Evolutionary conservation across 352 stramenopile species (phyloP), one percentile per base, ranked within the genome.

Genomic region (Chloridella minuta): DNA sequence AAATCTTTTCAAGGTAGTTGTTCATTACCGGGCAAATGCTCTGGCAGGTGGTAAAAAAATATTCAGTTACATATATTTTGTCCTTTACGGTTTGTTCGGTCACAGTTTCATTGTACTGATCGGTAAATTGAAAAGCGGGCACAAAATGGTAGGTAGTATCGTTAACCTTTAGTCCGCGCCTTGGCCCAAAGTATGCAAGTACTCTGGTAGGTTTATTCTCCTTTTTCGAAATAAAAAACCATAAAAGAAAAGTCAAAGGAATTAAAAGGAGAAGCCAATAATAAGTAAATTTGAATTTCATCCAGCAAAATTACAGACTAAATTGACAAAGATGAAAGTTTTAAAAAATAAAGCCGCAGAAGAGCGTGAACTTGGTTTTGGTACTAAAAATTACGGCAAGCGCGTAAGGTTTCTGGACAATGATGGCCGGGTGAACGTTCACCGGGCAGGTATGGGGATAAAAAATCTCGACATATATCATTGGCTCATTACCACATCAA

Each of bases 281-380:
- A 66, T 66, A 66, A 66, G 10, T 66, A 66, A 66, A 66, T 66
- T 66, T 66, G n/a, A n/a, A 66, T n/a, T 66, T 66, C 40, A 66
- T 66, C 10, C 10, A 18, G 40, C 40, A 66, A 66, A 66, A 66
- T 66, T 66, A 66, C 40, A n/a, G 10, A n/a, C n/a, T 18, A 66
- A 66, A 18, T 66, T 66, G n/a, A 66, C n/a, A 18, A n/a, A n/a
- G n/a, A 66, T 66, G 40, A n/a, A 18, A n/a, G n/a, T 18, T 18
- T 18, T 66, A 66, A 66, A 66, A 66, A 66, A 18, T 66, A 66
- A 66, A 66, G 10, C 10, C 10, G 10, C 40, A 10, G 40, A 66
- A 18, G 40, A 66, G n/a, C 40, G 40, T n/a, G 40, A 66, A 66
- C 40, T 66, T 10, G 40, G 40, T n/a, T 66, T 66, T n/a, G 40